Evolutionary conservation across 805 yeast genomes (phyloP).

Genomic region (Lipomyces starkeyi): DNA sequence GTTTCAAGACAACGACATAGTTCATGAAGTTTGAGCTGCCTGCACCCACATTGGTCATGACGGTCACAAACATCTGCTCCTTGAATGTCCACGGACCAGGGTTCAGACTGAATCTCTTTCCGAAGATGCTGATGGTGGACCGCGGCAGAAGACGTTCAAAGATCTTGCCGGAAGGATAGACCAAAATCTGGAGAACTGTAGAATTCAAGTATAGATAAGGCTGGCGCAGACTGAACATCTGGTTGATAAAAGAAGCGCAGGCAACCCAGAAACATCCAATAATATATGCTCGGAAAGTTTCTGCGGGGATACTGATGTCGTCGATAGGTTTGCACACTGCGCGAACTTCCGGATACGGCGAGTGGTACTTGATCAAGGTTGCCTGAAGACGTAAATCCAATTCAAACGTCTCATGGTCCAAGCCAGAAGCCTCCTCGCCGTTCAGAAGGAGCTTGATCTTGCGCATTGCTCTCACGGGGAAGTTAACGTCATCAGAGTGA

Average conservation of each 20-base stretch:
- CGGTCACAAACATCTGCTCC: slow-evolving; percentile 68
- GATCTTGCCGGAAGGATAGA: slow-evolving; percentile 62
- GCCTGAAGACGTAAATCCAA: slow-evolving; percentile 24
- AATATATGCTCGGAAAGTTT: slow-evolving; percentile 60
- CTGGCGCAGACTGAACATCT: slow-evolving; percentile 60
- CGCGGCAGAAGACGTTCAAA: slow-evolving; percentile 54
- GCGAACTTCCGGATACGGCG: slow-evolving; percentile 56
- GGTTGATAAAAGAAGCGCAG: slow-evolving; percentile 61
- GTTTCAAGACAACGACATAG: slow-evolving; percentile 12
- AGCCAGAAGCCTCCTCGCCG: slow-evolving; percentile 40
- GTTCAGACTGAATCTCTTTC: slow-evolving; percentile 54
- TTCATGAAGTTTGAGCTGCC: slow-evolving; percentile 8
- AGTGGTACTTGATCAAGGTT: slow-evolving; percentile 16
- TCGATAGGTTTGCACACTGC: slow-evolving; percentile 57
- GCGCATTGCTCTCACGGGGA: slow-evolving; percentile 49
- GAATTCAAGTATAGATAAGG: slow-evolving; percentile 59
- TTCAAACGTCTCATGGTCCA: slow-evolving; percentile 19
- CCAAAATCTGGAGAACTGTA: slow-evolving; percentile 62
- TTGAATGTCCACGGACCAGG: slow-evolving; percentile 69
- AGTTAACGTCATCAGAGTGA: slow-evolving; percentile 56
- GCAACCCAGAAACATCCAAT: slow-evolving; percentile 58
- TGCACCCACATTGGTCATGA: slow-evolving; percentile 40
- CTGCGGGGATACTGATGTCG: slow-evolving; percentile 53
- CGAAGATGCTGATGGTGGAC: slow-evolving; percentile 48
- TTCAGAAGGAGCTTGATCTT: slow-evolving; percentile 45